Percentiles rank a stretch among this genome's conserved stretches.
Conservation (phyloP, 352 stramenopile species). For the Phytophthora citrophthora region DNA sequence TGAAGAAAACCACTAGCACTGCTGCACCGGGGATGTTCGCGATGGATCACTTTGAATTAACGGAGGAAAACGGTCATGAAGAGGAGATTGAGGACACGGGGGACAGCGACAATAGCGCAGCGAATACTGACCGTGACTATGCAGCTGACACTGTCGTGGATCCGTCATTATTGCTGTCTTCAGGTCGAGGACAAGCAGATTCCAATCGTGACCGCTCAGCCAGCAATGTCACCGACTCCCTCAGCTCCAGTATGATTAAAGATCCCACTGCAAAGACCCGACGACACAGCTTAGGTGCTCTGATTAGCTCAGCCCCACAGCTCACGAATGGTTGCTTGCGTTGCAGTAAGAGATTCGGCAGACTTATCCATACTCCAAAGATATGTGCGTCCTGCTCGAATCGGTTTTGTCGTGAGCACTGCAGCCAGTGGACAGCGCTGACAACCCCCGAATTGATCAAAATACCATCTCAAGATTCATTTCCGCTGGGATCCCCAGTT, state of each 20-base stretch:
- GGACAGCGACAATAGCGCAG: constrained; percentile 21
- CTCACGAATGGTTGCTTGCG: constrained; percentile 40
- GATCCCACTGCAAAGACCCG: constrained; percentile 5
- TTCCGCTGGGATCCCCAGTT: constrained; percentile 6
- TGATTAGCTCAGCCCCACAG: constrained; percentile 9
- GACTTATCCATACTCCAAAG: constrained; percentile 53
- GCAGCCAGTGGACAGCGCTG: constrained; percentile 32
- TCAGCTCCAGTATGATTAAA: constrained; percentile 22
- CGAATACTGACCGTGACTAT: constrained; percentile 23
- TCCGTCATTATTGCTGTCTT: constrained; percentile 13
- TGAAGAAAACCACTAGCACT: constrained; percentile 1
- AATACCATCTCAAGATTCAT: not conserved
- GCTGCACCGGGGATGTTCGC: constrained; percentile 48
- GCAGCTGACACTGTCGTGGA: constrained; percentile 27
- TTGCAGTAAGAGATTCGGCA: constrained; percentile 52
- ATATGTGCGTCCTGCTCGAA: constrained; percentile 54
- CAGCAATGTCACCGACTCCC: constrained; percentile 28
- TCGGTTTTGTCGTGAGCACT: constrained; percentile 60
- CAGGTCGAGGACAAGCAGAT: constrained; percentile 2
- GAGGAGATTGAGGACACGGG: constrained; percentile 35
- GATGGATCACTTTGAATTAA: constrained; percentile 58
- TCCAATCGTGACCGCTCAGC: constrained; percentile 10
- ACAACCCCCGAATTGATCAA: constrained; percentile 25
- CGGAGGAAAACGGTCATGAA: constrained; percentile 23
- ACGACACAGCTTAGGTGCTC: constrained; percentile 28